Evolutionary conservation across 2,329 filamentous ascomycete genomes (phyloP), one percentile per base, ranked within the genome.

Genomic region (Alternaria sp.): DNA sequence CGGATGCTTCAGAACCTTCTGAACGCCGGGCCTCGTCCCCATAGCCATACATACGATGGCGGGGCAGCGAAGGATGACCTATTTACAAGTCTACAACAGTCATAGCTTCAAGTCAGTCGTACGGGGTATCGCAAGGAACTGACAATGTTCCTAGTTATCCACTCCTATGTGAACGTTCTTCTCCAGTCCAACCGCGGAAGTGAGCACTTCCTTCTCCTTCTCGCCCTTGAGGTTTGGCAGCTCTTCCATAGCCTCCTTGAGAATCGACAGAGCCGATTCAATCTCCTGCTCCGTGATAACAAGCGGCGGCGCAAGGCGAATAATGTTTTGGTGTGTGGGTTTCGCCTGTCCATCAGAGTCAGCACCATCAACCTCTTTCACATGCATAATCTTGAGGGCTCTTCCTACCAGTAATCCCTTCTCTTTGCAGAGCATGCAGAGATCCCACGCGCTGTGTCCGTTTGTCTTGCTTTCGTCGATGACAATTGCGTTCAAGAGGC

Each of bases 291-390:
- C 94, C 25, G 90, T 94, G 75, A 99, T 98, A 69, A 99, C 94
- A 58, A 99, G 85, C 20, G 96, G 96, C 50, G 96, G 96, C n/a
- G 96, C 96, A 66, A 99, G 91, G 61, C 96, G 92, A 79, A 99
- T 99, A 80, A 99, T 98, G 82, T 98, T 97, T 77, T 97, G 91
- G 82, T 99, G 96, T 7, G 96, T 99, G 28, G 96, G 96, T 87
- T 99, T 99, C 75, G 96, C 96, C 93, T 97, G 79, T 76, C 63
- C 50, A 45, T 51, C 46, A 51, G 59, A 56, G 67, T 80, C 65
- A 81, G 70, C 67, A 66, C 63, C 55, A 28, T 67, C 66, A 64
- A 64, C 44, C 25, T 74, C 63, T 63, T 68, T 71, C n/a, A 73
- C 60, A 66, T 81, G 79, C 45, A 77, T 75, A 69, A 81, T 80